Percentiles rank a stretch among this genome's conserved stretches.
phyloP scores from a whole-genome alignment of 192 early-diverging fungal species.

The Umbelopsis ramanniana region DNA sequence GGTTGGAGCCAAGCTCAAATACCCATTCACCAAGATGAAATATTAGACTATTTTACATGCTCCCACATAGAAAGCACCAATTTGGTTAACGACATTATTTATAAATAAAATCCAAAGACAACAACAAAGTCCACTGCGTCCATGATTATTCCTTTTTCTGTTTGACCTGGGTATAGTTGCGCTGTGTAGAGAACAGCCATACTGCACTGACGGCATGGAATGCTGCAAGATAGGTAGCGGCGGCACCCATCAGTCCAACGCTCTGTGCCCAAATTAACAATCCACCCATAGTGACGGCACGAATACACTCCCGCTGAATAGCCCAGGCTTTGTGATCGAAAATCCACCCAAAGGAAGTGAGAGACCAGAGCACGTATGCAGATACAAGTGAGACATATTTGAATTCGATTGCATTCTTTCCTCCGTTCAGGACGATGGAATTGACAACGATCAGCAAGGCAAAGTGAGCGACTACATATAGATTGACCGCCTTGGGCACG shows the following conservation, averaged over 20 bases:
- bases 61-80: too few species aligned
- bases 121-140: too few species aligned
- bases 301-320: slow-evolving; percentile 10
- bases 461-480: slow-evolving; percentile 49
- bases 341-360: slow-evolving; percentile 30
- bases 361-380: slow-evolving; percentile 10
- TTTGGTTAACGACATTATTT: too few species aligned
- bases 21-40: slow-evolving; percentile 10
- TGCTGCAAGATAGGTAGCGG: neutral
- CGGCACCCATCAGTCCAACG: neutral
- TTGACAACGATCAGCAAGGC: slow-evolving; percentile 34
- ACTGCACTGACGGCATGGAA: slow-evolving; percentile 1
- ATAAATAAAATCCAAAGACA: neutral
- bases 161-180: slow-evolving; percentile 11
- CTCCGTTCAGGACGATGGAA: slow-evolving; percentile 3
- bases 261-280: neutral
- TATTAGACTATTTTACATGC: neutral
- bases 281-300: neutral
- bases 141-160: neutral
- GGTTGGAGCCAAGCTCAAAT: neutral
- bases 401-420: neutral
- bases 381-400: neutral
- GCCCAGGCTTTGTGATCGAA: slow-evolving; percentile 28
- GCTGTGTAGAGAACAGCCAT: slow-evolving; percentile 11
- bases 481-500: slow-evolving; percentile 45